A percentile compares a stretch with the other conserved stretches of the same genome.
phyloP scores from a whole-genome alignment of 208 protist species.

The Leishmania major region DNA sequence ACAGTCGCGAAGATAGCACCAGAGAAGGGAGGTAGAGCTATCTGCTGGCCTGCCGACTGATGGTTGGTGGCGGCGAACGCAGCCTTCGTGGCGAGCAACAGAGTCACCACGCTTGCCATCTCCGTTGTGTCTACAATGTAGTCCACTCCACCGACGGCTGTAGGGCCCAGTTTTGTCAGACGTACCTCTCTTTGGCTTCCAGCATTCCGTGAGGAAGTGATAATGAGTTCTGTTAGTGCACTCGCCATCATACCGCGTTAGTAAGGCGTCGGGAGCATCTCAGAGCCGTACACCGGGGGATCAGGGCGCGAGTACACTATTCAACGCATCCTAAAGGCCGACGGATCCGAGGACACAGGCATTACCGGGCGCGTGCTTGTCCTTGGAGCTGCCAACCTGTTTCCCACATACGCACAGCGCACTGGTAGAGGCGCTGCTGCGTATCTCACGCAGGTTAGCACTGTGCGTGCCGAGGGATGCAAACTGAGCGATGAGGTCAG shows the following conservation, averaged over 20 bases:
- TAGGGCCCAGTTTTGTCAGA: conserved; percentile 42
- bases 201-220: conserved; percentile 26
- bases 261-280: conserved; percentile 22
- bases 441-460: conserved; percentile 40
- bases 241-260: neutral
- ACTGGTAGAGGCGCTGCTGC: conserved; percentile 66
- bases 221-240: conserved; percentile 3
- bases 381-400: conserved; percentile 14
- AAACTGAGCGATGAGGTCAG: conserved; percentile 29
- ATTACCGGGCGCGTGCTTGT: conserved; percentile 44
- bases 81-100: conserved; percentile 26
- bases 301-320: conserved; percentile 44
- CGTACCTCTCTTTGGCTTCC: conserved; percentile 27
- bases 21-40: conserved; percentile 45
- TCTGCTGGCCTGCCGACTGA: conserved; percentile 50
- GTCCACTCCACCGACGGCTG: conserved; percentile 69
- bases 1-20: conserved; percentile 47
- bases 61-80: conserved; percentile 64
- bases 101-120: conserved; percentile 47
- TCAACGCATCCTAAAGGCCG: conserved; percentile 64
- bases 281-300: conserved; percentile 60
- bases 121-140: conserved; percentile 56
- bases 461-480: conserved; percentile 33
- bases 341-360: conserved; percentile 56
- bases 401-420: conserved; percentile 42